Percentiles rank a stretch among this genome's conserved stretches.
Evolutionary conservation across 345 rosid genomes (phyloP).

Genomic region (Brassica rapa): DNA sequence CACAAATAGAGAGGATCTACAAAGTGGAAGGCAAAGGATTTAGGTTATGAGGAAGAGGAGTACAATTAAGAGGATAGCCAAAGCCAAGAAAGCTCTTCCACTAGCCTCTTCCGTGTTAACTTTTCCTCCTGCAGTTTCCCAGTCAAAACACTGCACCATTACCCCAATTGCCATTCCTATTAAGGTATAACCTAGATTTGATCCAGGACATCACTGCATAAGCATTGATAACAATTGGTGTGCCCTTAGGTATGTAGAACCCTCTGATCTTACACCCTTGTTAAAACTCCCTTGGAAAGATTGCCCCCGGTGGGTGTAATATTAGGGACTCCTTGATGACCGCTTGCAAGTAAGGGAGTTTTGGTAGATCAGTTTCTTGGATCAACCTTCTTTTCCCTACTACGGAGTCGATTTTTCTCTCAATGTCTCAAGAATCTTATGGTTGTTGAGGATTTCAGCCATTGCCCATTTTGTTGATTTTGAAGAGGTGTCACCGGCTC

Average conservation of each 20-base stretch:
- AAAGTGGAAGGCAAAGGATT: background rate
- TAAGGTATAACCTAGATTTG: background rate
- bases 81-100: background rate
- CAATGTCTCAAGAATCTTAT: background rate
- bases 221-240: background rate
- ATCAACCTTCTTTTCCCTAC: conserved; percentile 19
- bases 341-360: background rate
- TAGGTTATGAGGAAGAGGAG: background rate
- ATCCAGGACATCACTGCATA: background rate
- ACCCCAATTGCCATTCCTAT: background rate
- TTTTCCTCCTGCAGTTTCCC: background rate
- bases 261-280: background rate
- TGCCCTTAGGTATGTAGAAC: background rate
- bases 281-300: background rate
- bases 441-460: conserved; percentile 18
- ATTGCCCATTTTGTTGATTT: background rate
- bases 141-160: background rate
- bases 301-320: background rate
- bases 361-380: conserved; percentile 4
- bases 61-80: background rate
- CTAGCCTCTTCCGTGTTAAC: background rate
- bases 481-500: conserved; percentile 26
- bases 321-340: background rate
- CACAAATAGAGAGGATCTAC: background rate
- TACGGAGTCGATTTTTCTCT: conserved; percentile 24